Conservation (phyloP, 2,329 filamentous ascomycete species). For the Talaromyces sp. region DNA sequence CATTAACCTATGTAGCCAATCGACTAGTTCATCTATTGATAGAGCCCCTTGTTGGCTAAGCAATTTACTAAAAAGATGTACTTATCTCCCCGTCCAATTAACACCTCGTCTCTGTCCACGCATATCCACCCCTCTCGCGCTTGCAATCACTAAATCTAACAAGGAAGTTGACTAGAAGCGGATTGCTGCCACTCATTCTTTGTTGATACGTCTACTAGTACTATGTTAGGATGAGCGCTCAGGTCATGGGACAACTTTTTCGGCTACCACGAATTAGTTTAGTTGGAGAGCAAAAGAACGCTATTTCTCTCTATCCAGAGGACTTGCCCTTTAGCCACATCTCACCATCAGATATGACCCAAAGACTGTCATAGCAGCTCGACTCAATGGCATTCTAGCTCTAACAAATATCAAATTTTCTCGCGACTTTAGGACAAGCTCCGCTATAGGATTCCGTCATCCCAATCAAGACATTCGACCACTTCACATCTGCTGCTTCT, state of each 20-base stretch:
- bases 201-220: not conserved
- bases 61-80: not conserved
- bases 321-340: not conserved
- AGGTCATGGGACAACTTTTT: not conserved
- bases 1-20: not conserved
- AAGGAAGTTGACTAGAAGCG: not conserved
- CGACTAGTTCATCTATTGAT: not conserved
- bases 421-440: not conserved
- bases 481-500: not conserved
- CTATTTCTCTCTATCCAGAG: not conserved
- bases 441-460: too few relatives aligned
- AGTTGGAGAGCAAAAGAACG: not conserved
- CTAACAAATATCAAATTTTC: not conserved
- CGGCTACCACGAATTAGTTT: not conserved
- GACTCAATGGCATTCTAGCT: not conserved
- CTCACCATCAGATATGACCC: not conserved
- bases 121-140: not conserved
- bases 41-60: not conserved
- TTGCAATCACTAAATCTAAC: not conserved
- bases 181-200: not conserved
- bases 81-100: not conserved
- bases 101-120: not conserved
- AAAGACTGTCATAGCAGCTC: not conserved
- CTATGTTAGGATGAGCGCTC: not conserved
- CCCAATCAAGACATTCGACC: not conserved